Percentiles rank a stretch among this genome's conserved stretches.
These are phyloP conservation scores for Eucalyptus tenuipes DNA, from an alignment of 345 rosid genomes.

Conservation along the genomic window DNA sequence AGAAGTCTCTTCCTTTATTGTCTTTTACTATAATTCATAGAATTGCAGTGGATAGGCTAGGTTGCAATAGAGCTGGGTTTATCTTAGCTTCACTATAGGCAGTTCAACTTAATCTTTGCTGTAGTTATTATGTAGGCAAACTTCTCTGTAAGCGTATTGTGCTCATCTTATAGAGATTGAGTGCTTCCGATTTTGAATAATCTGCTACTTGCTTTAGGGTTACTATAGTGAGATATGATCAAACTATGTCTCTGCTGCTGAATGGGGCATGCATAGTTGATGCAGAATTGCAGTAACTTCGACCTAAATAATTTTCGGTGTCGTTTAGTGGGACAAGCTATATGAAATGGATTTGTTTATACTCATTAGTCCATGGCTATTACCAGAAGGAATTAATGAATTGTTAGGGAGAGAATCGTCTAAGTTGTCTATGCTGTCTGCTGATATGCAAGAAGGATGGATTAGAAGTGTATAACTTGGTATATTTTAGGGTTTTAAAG, in stretches of 20 bases:
- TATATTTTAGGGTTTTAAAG: not conserved
- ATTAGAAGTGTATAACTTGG: not conserved
- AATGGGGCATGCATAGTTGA: not conserved
- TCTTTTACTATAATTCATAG: not conserved
- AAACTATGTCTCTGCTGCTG: not conserved
- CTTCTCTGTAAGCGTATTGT: not conserved
- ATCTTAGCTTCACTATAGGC: not conserved
- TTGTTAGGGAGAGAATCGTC: not conserved
- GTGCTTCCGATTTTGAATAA: not conserved
- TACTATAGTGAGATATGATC: not conserved
- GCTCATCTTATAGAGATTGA: not conserved
- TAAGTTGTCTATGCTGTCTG: not conserved
- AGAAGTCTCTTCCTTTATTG: not conserved
- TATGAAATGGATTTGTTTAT: not conserved
- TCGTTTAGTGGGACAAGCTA: not conserved
- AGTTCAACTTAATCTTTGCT: not conserved
- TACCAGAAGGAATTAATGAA: not conserved
- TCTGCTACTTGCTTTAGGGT: not conserved
- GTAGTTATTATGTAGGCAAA: not conserved
- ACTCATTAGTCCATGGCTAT: not conserved
- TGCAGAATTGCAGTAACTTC: not conserved
- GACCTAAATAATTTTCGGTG: not conserved
- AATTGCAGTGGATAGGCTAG: not conserved
- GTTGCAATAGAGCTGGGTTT: not conserved
- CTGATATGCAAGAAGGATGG: not conserved